Evolutionary conservation across 208 protist species (phyloP), one percentile per base, ranked within the genome.

Genomic region (Chromosphaera perkinsii): DNA sequence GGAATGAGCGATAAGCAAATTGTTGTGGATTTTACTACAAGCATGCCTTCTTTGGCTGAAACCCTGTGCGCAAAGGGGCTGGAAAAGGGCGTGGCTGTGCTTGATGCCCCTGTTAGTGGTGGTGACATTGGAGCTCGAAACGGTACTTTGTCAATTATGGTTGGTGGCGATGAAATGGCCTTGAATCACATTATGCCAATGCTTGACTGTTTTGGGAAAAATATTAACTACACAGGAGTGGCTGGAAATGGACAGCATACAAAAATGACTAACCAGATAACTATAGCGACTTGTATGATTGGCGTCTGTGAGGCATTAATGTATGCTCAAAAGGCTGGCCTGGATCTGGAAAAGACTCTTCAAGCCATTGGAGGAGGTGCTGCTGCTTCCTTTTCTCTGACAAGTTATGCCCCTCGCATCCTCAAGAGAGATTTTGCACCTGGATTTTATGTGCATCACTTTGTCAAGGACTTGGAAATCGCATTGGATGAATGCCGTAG

Each of bases 241-340:
- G 27, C 66, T 35, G 92, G 92, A 0, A 80, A 81, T 1, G 92
- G 92, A 17, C 92, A 96, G 84, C 88, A 94, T 66, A 93, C 89
- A 72, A 96, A 96, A 76, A 89, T 90, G 54, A 86, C 86, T 14
- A 96, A 96, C 66, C 92, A 96, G 77, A 94, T 45, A 79, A 89
- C 95, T 35, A 87, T 87, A 7, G 85, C 83, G 29, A 89, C 85
- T 72, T 60, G 36, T n/a, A 54, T 54, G 61, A 95, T 95, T 88
- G 85, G 92, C 3, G 84, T 96, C 76, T 81, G 80, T 2, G 91
- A 96, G 70, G 91, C 91, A 31, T 79, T 96, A 9, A 78, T 95
- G 48, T 95, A 94, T 42, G 76, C 86, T 2, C 75, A 93, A 76
- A 91, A 91, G 70, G 90, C 85, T 32, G 86, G 86, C 9, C 87